Base-by-base conservation (phyloP, 2,329 filamentous ascomycete species). In the Sporothrix variecibatus region DNA sequence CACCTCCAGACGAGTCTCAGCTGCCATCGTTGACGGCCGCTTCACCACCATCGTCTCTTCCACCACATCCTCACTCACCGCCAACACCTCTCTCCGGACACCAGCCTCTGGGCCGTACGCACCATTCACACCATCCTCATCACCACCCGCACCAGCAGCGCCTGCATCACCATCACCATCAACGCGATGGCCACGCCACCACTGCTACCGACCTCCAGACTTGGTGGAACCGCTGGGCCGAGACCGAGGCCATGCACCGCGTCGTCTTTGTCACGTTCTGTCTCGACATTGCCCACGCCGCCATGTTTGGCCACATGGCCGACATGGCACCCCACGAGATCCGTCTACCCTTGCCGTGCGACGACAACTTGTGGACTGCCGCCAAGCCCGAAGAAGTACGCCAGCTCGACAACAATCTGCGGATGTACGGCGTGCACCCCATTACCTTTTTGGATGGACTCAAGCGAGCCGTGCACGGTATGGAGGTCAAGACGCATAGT, bases 291-390 rank as follows among this genome's bases (percentile, higher is more conserved):
- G 92, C 93, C 0, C 94, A 98, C 80, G 94, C 94, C 0, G 94
- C 93, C 28, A 96, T 97, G 90, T 97, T 97, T 79, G 94, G 94
- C 0, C 94, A 97, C 80, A 91, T 92, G 0, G 94, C 94, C 0
- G 93, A 95, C 75, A 97, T 97, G 94, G 93, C 94, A 0, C 93
- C 94, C 0, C 93, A 97, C 79, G 94, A 97, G 82, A 93, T 98
- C 83, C 90, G 93, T 5, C 86, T 97, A 4, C 93, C 93, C 0
- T 84, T 98, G 4, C 94, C 94, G 0, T 97, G 94, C 80, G 94
- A 97, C 78, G 94, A 97, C 81, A 89, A 91, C 1, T 83, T 97
- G 2, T 98, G 95, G 94, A 92, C 91, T 15, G 94, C 94, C 1
- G 91, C 90, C 1, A 95, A 89, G 78, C 92, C 93, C 23, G 90